Base-by-base conservation (phyloP, 371 early-diverging fungal species). In the Mucor plumbeus region DNA sequence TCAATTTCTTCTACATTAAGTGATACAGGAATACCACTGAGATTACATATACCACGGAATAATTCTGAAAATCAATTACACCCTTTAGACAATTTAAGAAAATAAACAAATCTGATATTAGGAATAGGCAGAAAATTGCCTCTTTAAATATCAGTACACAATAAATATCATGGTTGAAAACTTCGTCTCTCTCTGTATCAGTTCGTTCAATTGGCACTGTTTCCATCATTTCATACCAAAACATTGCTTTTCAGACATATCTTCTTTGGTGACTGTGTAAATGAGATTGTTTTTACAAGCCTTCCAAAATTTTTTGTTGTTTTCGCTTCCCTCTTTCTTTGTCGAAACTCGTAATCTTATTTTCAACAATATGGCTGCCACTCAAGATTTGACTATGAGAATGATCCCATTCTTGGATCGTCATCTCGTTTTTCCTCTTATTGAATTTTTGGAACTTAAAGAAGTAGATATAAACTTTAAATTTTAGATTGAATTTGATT, bases 321-420 rank as follows among this genome's bases (percentile, higher is more conserved):
- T 65, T 65, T 48, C n/a, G 34, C n/a, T 35, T 35, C 8, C 15
- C 43, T n/a, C 33, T 70, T 61, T 44, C 53, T 15, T 19, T 48
- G 48, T 48, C 9, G 48, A 48, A 59, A 9, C 33, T 64, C 21
- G 55, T 13, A 33, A 54, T 60, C 21, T 14, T 39, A 59, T 36
- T 54, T 65, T 14, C 17, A 56, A 36, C 66, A 75, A 41, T 64
- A 88, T 85, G 83, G 81, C 86, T 76, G 89, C 91, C 55, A 77
- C 90, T 72, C 86, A 92, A 85, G 97, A 97, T 79, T 84, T 95
- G 77, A 95, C 95, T 17, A 69, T 83, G 72, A 87, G 85, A 72
- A 93, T 97, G 90, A 89, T 93, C 66, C 88, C 90, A 38, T 92
- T 89, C 84, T 82, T 97, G 85, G 97, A 97, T 87, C 89, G 94